These are phyloP conservation scores for Neonectria punicea DNA, from an alignment of 2,329 filamentous ascomycete genomes.

Conservation along the genomic window DNA sequence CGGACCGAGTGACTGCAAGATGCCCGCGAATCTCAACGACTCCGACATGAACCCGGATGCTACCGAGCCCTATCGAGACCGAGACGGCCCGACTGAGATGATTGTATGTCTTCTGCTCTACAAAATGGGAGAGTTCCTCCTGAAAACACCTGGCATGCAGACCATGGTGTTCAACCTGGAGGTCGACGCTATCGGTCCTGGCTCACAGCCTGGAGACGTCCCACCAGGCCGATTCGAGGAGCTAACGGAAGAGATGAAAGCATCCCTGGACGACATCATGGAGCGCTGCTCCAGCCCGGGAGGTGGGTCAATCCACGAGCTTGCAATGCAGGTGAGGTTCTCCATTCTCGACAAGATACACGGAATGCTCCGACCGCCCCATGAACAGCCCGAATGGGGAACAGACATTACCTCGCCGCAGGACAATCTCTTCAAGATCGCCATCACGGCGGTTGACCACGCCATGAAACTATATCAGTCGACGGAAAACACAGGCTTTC, in stretches of 20 bases:
- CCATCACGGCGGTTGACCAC: slow-evolving; percentile 11
- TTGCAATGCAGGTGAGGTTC: slow-evolving; percentile 2
- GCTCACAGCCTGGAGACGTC: neutral
- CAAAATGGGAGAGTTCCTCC: slow-evolving; percentile 12
- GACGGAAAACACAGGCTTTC: neutral
- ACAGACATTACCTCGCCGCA: slow-evolving; percentile 16
- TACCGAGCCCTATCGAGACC: neutral
- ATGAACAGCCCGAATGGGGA: slow-evolving; percentile 17
- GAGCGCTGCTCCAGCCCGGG: slow-evolving; percentile 6
- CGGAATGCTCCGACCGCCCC: neutral
- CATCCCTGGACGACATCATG: slow-evolving; percentile 5
- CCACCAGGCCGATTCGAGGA: neutral
- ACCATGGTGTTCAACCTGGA: neutral
- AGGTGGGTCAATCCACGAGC: slow-evolving; percentile 5
- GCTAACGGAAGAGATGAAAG: neutral
- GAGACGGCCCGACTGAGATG: slow-evolving; percentile 21
- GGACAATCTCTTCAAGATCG: slow-evolving; percentile 24
- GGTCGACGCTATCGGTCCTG: neutral
- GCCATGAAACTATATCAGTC: neutral
- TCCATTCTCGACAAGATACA: neutral
- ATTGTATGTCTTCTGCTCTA: slow-evolving; percentile 20
- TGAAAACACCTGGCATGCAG: neutral
- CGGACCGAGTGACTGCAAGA: slow-evolving; percentile 45
- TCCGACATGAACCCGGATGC: slow-evolving; percentile 55
- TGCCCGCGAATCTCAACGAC: slow-evolving; percentile 64